Evolutionary conservation across 2,329 filamentous ascomycete genomes (phyloP).

Genomic region (Venturiaceae sp.): DNA sequence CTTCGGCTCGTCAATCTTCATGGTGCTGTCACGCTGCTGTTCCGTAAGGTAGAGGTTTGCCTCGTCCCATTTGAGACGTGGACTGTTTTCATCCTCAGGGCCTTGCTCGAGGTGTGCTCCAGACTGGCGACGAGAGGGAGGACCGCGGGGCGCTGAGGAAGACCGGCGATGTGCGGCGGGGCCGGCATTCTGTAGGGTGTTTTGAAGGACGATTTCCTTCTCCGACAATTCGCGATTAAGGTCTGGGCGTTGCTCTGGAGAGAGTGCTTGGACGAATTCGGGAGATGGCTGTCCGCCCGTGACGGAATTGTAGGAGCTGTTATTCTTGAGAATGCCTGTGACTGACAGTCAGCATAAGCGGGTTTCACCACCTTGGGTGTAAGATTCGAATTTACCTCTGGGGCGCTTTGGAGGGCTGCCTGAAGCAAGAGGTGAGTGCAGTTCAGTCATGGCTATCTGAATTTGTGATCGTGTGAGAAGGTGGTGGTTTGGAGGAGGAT

Average conservation of each 20-base stretch:
- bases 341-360: conserved; percentile 2
- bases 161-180: conserved; percentile 68
- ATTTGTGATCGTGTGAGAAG: neutral
- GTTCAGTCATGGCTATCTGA: neutral
- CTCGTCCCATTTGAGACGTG: conserved; percentile 95
- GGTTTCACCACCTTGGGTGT: neutral
- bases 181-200: conserved; percentile 90
- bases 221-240: conserved; percentile 48
- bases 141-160: conserved; percentile 60
- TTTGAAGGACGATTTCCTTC: conserved; percentile 86
- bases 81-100: conserved; percentile 49
- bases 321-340: conserved; percentile 89
- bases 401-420: conserved; percentile 7
- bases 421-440: conserved; percentile 1
- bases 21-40: conserved; percentile 87
- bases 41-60: conserved; percentile 95
- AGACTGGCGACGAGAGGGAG: conserved; percentile 65
- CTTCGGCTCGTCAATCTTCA: conserved; percentile 99
- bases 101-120: conserved; percentile 35
- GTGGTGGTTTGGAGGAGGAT: neutral
- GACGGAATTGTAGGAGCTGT: conserved; percentile 49
- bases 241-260: conserved; percentile 25
- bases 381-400: neutral
- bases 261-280: conserved; percentile 1
- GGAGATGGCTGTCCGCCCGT: conserved; percentile 20